Percentiles rank a stretch among this genome's conserved stretches.
These are phyloP conservation scores for Beta lomatogona DNA, from an alignment of 179 eudicot species.

Conservation along the genomic window DNA sequence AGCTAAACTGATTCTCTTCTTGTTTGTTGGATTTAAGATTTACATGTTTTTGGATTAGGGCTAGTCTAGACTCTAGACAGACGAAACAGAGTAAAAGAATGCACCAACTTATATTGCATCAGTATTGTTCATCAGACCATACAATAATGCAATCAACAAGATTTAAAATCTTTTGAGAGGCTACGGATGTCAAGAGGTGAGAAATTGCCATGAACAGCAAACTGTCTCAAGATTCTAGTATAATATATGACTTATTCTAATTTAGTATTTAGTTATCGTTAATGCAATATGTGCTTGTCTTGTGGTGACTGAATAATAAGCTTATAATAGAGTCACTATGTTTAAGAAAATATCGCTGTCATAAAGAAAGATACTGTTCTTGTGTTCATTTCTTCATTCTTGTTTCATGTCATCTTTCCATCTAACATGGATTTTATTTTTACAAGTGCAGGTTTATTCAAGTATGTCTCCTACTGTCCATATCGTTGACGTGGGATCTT, in stretches of 20 bases:
- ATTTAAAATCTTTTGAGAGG: too few species aligned
- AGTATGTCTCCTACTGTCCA: constrained; percentile 75
- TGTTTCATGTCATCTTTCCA: neutral
- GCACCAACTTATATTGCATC: too few species aligned
- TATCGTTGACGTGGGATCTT: constrained; percentile 66
- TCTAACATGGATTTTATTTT: constrained; percentile 8
- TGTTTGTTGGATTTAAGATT: too few species aligned
- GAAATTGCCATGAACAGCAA: neutral
- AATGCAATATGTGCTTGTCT: neutral
- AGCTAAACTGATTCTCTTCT: too few species aligned
- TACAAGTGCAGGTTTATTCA: constrained; percentile 61
- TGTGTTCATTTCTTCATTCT: neutral
- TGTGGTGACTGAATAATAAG: neutral
- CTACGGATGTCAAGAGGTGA: neutral
- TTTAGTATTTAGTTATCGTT: neutral
- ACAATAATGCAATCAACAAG: too few species aligned
- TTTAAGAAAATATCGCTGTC: neutral
- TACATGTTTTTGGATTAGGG: too few species aligned
- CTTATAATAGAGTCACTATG: neutral
- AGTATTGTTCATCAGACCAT: too few species aligned
- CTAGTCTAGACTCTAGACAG: too few species aligned
- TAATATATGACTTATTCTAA: too few species aligned
- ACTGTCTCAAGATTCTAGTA: too few species aligned
- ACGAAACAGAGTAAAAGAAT: too few species aligned
- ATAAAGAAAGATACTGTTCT: neutral